Percentiles rank a stretch among this genome's conserved stretches.
phyloP scores from a whole-genome alignment of 2,329 filamentous ascomycete species.

The Aureobasidium sp. region DNA sequence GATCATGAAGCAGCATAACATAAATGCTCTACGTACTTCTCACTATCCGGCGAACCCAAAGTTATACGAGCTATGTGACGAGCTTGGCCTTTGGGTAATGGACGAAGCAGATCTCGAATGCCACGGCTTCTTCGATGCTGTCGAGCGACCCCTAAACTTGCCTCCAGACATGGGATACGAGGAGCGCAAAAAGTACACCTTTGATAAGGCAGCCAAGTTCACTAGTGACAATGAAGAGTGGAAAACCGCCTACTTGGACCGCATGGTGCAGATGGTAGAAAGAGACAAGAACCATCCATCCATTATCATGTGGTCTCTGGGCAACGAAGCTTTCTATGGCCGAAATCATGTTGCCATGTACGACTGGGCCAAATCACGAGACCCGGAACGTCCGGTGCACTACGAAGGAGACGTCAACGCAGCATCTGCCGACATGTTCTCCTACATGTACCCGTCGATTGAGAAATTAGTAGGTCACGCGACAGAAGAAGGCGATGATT shows the following conservation, averaged over 20 bases:
- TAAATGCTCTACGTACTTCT: constrained; percentile 63
- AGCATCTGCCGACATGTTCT: constrained; percentile 57
- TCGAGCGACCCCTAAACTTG: constrained; percentile 19
- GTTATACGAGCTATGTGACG: constrained; percentile 55
- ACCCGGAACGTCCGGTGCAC: constrained; percentile 55
- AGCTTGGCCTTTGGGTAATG: constrained; percentile 61
- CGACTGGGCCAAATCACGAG: constrained; percentile 51
- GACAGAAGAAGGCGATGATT: constrained; percentile 30
- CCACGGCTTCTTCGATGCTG: constrained; percentile 37
- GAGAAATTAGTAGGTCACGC: constrained; percentile 45
- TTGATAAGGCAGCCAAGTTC: constrained; percentile 49
- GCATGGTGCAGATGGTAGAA: constrained; percentile 56
- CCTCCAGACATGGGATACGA: constrained; percentile 47
- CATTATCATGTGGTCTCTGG: constrained; percentile 67
- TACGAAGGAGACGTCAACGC: constrained; percentile 60
- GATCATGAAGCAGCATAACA: constrained; percentile 63
- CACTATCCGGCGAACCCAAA: constrained; percentile 61
- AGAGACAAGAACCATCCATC: constrained; percentile 65
- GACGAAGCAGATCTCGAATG: constrained; percentile 48
- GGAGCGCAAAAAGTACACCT: constrained; percentile 52
- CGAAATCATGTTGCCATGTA: constrained; percentile 63
- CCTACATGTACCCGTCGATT: constrained; percentile 58
- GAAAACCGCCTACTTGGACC: constrained; percentile 60
- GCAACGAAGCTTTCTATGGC: constrained; percentile 68
- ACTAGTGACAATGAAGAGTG: constrained; percentile 56